Conservation (phyloP, 179 eudicot species). For the Spergularia azorica region DNA sequence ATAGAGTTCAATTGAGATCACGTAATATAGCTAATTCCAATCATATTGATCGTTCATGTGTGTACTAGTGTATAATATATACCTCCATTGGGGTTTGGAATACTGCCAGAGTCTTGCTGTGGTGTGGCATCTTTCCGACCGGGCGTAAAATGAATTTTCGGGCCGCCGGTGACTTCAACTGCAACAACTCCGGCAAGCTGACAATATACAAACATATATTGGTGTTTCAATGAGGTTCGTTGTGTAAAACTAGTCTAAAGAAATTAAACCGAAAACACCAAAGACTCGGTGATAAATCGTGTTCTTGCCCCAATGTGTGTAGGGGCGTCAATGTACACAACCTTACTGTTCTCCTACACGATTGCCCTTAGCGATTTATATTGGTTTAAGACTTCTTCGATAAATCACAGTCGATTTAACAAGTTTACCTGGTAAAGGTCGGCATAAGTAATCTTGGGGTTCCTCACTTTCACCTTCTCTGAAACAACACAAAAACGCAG, state of each 20-base stretch:
- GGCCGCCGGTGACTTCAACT: constrained; percentile 92
- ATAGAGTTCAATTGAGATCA: too few species aligned
- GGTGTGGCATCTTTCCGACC: constrained; percentile 49
- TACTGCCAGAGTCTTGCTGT: constrained; percentile 24
- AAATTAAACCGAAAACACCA: too few species aligned
- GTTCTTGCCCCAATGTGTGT: background rate
- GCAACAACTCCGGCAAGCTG: constrained; percentile 96
- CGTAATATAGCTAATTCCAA: too few species aligned
- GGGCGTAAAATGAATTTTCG: constrained; percentile 62
- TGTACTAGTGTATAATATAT: background rate
- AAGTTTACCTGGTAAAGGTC: constrained; percentile 71
- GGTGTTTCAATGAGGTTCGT: too few species aligned
- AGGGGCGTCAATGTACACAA: background rate
- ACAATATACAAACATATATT: background rate
- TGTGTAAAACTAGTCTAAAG: too few species aligned
- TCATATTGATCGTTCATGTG: background rate
- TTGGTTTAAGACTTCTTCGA: too few species aligned
- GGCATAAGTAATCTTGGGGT: constrained; percentile 68
- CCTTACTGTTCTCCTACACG: too few species aligned
- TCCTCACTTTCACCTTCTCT: constrained; percentile 66
- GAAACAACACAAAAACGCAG: background rate
- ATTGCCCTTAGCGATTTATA: too few species aligned
- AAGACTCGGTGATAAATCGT: too few species aligned
- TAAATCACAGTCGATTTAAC: background rate
- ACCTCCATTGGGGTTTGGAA: constrained; percentile 35